Evolutionary conservation across 805 yeast species (phyloP).

Genomic region (Kuraishia ogatae): DNA sequence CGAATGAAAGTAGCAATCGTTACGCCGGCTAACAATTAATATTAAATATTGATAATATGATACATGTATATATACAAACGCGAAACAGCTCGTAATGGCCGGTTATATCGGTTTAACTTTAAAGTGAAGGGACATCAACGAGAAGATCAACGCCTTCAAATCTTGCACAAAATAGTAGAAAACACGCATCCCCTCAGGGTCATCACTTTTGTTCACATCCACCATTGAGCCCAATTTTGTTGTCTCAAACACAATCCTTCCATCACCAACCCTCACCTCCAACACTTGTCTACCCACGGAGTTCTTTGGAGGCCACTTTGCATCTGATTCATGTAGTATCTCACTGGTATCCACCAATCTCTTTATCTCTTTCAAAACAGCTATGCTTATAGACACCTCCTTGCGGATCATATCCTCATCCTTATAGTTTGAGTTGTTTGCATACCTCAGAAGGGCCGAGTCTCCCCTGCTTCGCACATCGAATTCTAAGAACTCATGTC

Average conservation of each 20-base stretch:
- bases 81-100: background rate
- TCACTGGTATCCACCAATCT: slow-evolving; percentile 28
- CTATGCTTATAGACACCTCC: slow-evolving; percentile 24
- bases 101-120: slow-evolving; percentile 20
- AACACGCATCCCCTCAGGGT: slow-evolving; percentile 34
- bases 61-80: background rate
- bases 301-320: slow-evolving; percentile 30
- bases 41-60: too few relatives aligned
- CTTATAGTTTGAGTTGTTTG: slow-evolving; percentile 37
- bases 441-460: slow-evolving; percentile 21
- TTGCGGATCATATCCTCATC: slow-evolving; percentile 31
- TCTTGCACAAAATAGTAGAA: slow-evolving; percentile 35
- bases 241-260: slow-evolving; percentile 26
- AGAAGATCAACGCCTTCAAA: slow-evolving; percentile 31
- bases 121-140: slow-evolving; percentile 31
- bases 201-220: slow-evolving; percentile 29
- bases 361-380: slow-evolving; percentile 26
- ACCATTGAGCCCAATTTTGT: slow-evolving; percentile 28
- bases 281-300: slow-evolving; percentile 33
- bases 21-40: too few relatives aligned
- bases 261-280: slow-evolving; percentile 27
- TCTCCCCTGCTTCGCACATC: slow-evolving; percentile 10
- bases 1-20: too few relatives aligned
- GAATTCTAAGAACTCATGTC: slow-evolving; percentile 34
- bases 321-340: slow-evolving; percentile 28